These are phyloP conservation scores for Trichophyton equinum DNA, from an alignment of 2,329 filamentous ascomycete genomes.

Conservation along the genomic window DNA sequence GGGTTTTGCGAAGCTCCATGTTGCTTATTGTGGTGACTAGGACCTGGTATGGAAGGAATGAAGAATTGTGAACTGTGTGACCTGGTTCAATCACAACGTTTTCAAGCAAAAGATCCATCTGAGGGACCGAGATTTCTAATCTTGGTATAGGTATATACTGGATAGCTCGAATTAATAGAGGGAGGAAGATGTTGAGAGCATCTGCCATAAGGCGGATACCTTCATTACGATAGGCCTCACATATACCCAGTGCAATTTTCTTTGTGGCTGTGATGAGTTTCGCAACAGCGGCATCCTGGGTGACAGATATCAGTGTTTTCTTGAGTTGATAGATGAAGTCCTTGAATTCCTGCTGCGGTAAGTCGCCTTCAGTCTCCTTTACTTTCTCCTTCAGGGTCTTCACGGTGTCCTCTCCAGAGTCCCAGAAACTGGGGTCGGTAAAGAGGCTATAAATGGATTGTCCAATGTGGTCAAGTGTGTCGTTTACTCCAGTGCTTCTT, in stretches of 20 bases:
- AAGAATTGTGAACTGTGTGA: conserved; percentile 67
- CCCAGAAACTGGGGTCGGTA: conserved; percentile 75
- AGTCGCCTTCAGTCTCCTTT: conserved; percentile 48
- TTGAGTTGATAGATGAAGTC: conserved; percentile 57
- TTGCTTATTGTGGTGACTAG: conserved; percentile 76
- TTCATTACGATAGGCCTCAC: conserved; percentile 48
- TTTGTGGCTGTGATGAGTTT: conserved; percentile 54
- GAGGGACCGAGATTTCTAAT: conserved; percentile 72
- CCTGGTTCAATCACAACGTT: conserved; percentile 86
- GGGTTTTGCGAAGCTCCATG: conserved; percentile 69
- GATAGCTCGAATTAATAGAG: conserved; percentile 60
- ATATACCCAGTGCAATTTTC: conserved; percentile 59
- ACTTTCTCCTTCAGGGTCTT: conserved; percentile 46
- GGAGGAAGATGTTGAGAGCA: conserved; percentile 66
- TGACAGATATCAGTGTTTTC: conserved; percentile 53
- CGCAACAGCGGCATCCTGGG: conserved; percentile 59
- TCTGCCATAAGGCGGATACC: conserved; percentile 66
- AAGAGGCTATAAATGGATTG: conserved; percentile 67
- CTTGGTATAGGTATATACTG: conserved; percentile 85
- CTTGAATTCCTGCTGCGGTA: conserved; percentile 59
- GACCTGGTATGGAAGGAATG: conserved; percentile 76
- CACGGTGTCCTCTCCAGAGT: conserved; percentile 56
- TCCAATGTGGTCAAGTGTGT: conserved; percentile 59
- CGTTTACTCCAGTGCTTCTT: conserved; percentile 61
- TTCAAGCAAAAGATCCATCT: conserved; percentile 74